These are phyloP conservation scores for Pythium sp. DNA, from an alignment of 352 stramenopile genomes.

Conservation along the genomic window DNA sequence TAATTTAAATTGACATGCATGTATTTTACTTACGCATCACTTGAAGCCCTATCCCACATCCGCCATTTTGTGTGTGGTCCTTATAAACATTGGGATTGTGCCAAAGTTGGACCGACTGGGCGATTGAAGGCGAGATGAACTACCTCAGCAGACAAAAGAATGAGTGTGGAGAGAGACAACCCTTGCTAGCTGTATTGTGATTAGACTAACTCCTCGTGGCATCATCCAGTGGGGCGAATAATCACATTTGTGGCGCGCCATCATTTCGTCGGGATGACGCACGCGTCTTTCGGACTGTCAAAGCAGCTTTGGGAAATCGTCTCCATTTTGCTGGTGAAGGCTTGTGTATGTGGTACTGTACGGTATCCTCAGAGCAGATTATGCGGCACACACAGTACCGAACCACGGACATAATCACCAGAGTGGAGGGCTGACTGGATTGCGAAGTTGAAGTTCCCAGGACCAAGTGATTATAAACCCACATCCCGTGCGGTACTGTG, in stretches of 20 bases:
- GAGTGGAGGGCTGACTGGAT: not conserved
- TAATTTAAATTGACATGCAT: not conserved
- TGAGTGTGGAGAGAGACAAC: not conserved
- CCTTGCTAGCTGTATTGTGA: not conserved
- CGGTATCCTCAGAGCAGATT: not conserved
- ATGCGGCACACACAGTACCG: not conserved
- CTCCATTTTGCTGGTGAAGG: too few species aligned
- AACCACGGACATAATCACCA: not conserved
- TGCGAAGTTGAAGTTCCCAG: too few species aligned
- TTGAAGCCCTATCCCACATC: not conserved
- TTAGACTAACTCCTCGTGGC: not conserved
- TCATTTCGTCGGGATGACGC: not conserved
- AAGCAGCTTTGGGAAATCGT: not conserved
- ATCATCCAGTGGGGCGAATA: not conserved
- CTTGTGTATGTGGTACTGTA: too few species aligned
- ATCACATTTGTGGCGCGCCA: not conserved
- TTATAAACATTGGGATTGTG: not conserved
- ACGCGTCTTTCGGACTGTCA: not conserved
- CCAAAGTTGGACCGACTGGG: not conserved
- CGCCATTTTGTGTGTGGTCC: not conserved
- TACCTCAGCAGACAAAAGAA: not conserved
- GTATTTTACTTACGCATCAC: not conserved
- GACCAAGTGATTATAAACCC: not conserved
- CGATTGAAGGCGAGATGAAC: not conserved
- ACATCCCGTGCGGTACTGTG: not conserved